A percentile compares a stretch with the other conserved stretches of the same genome.
These are phyloP conservation scores for Gynandropsis gynandra DNA, from an alignment of 345 rosid species.

Conservation along the genomic window DNA sequence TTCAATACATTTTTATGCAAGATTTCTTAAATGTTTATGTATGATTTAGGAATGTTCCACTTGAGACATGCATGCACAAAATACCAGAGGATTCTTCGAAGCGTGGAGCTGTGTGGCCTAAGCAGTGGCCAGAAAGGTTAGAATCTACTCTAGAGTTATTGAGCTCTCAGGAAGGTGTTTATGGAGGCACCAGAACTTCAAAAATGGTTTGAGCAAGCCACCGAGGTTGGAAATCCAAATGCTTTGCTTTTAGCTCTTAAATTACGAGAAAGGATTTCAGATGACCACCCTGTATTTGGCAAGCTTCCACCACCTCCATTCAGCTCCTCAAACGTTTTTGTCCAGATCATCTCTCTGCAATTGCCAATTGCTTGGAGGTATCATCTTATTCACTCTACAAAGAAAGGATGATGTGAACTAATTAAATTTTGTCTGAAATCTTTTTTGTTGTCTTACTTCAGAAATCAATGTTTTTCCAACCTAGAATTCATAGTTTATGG, in stretches of 20 bases:
- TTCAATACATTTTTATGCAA: too few species aligned
- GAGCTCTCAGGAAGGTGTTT: too few species aligned
- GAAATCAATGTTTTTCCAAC: slow-evolving; percentile 96
- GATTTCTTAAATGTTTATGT: too few species aligned
- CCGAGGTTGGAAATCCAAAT: slow-evolving; percentile 77
- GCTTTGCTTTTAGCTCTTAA: slow-evolving; percentile 84
- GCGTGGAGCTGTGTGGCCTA: too few species aligned
- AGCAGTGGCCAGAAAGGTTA: too few species aligned
- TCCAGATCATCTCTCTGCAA: slow-evolving; percentile 55
- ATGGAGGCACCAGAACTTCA: slow-evolving; percentile 59
- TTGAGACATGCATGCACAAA: too few species aligned
- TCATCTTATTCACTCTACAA: slow-evolving; percentile 11
- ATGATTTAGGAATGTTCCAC: too few species aligned
- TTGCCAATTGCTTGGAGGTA: slow-evolving; percentile 81
- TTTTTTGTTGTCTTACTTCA: slow-evolving; percentile 33
- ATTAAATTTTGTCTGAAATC: background rate
- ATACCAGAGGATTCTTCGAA: too few species aligned
- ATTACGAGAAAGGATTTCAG: slow-evolving; percentile 48
- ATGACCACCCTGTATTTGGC: slow-evolving; percentile 37
- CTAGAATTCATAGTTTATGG: slow-evolving; percentile 91
- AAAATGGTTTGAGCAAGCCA: slow-evolving; percentile 72
- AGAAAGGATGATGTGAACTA: slow-evolving; percentile 13
- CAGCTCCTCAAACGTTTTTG: slow-evolving; percentile 57
- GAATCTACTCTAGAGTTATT: too few species aligned
- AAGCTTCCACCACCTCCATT: slow-evolving; percentile 76